Conservation (phyloP, 2,329 filamentous ascomycete genomes). For the Pseudocercospora vitis region DNA sequence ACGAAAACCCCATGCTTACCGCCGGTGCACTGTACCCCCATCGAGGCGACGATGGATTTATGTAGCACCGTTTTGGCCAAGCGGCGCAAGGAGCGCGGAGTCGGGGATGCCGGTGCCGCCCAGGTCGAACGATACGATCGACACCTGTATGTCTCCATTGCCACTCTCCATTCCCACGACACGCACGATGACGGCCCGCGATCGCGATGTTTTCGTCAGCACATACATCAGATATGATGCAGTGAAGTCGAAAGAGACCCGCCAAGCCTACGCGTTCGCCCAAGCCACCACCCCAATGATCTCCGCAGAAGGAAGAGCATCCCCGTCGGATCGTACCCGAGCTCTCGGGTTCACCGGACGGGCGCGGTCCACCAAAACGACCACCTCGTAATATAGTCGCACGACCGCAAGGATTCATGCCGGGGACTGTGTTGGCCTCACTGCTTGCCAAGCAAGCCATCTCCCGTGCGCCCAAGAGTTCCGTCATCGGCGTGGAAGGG, state of each 20-base stretch:
- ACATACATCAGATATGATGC: neutral
- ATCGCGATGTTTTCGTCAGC: neutral
- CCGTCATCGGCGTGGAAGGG: neutral
- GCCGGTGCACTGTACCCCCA: neutral
- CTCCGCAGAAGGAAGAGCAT: too few relatives aligned
- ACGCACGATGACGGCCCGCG: neutral
- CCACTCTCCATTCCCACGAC: neutral
- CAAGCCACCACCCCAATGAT: neutral
- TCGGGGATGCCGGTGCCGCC: neutral
- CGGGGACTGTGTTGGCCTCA: neutral
- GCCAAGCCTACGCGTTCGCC: neutral
- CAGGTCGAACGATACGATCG: neutral
- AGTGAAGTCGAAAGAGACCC: slow-evolving; percentile 5
- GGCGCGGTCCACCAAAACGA: neutral
- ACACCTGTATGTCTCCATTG: neutral
- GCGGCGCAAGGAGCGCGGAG: neutral
- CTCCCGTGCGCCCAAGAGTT: too few relatives aligned
- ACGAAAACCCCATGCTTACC: slow-evolving; percentile 1
- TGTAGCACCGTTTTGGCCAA: slow-evolving; percentile 1
- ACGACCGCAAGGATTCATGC: neutral
- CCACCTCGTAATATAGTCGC: slow-evolving; percentile 1
- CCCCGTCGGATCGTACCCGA: neutral
- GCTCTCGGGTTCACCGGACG: neutral
- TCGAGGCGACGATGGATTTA: neutral
- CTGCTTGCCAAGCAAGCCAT: neutral